Percentiles rank a stretch among this genome's conserved stretches.
phyloP scores from a whole-genome alignment of 306 rosid genomes.

The Arachis hypogaea region DNA sequence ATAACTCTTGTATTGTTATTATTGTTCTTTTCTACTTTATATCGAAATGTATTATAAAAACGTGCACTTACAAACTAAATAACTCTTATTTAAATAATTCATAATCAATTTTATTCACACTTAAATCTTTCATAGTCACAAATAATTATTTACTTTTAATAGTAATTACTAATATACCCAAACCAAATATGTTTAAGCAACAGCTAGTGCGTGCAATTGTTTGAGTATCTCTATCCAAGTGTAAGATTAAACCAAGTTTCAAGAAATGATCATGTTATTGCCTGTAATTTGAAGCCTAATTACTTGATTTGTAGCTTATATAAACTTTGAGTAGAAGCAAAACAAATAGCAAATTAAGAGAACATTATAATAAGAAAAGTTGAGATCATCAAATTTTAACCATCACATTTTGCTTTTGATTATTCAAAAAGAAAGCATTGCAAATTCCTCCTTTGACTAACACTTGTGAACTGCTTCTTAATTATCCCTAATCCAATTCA shows the following conservation, averaged over 20 bases:
- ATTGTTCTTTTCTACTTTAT: too few relatives aligned
- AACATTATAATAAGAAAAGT: background rate
- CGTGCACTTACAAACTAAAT: too few relatives aligned
- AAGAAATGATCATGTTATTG: slow-evolving; percentile 20
- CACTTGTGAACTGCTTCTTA: slow-evolving; percentile 38
- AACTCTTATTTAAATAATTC: too few relatives aligned
- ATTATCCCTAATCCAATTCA: background rate
- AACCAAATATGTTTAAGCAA: too few relatives aligned
- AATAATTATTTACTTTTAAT: too few relatives aligned
- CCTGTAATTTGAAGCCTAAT: slow-evolving; percentile 5
- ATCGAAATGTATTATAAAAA: too few relatives aligned
- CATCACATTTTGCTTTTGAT: slow-evolving; percentile 6
- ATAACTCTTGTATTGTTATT: too few relatives aligned
- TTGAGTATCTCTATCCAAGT: too few relatives aligned
- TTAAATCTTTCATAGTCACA: too few relatives aligned
- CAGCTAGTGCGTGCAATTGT: too few relatives aligned
- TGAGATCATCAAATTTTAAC: slow-evolving; percentile 13
- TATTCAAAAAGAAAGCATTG: slow-evolving; percentile 22
- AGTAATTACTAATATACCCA: too few relatives aligned
- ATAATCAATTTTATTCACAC: too few relatives aligned
- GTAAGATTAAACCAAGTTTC: background rate
- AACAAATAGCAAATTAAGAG: background rate
- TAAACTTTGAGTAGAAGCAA: slow-evolving; percentile 49
- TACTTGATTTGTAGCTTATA: background rate
- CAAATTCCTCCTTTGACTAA: slow-evolving; percentile 34